Base-by-base conservation (phyloP, 768 basidiomycete genomes). In the Suillus americanus region DNA sequence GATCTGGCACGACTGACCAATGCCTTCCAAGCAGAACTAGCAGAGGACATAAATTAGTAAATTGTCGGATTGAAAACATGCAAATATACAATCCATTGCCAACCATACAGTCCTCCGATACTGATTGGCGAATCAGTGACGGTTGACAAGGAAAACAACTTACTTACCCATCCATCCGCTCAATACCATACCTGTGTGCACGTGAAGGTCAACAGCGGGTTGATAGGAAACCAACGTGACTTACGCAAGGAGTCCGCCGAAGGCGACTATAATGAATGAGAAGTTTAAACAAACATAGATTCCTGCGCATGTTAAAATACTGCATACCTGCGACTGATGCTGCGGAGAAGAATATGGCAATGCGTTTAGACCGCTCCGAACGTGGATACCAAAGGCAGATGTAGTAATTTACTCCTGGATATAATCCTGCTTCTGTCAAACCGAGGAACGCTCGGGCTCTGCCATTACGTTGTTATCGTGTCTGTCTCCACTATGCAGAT, bases 321-420 rank as follows among this genome's bases (percentile, higher is more conserved):
- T 46, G 64, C 71, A 38, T 38, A 73, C 82, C 86, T 20, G 86
- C 82, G 37, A 84, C 70, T 1, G 85, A 86, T 13, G 86, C 85
- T 41, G 86, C 85, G 12, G 83, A 83, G 72, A 88, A 88, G 78
- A 89, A 89, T 41, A 89, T 78, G 5, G 87, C 85, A 62, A 87
- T 81, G 35, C 88, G 82, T 68, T 75, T 76, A 20, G 84, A 86
- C 48, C 86, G 82, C 68, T 89, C 87, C 56, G 77, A 76, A 43
- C 83, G 78, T 8, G 85, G 81, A 70, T 91, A 86, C 87, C 87
- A 89, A 57, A 85, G 72, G 10, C 83, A 85, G 56, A 87, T 75
- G 45, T 78, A 80, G 62, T 81, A 84, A 3, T 75, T 77, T 60
- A 81, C 69, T 1, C 79, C 79, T 0, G 80, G 77, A 62, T 78